A percentile compares a stretch with the other conserved stretches of the same genome.
Conservation (phyloP, 2,329 filamentous ascomycete species). For the Immersiporthe knoxdaviesiana region DNA sequence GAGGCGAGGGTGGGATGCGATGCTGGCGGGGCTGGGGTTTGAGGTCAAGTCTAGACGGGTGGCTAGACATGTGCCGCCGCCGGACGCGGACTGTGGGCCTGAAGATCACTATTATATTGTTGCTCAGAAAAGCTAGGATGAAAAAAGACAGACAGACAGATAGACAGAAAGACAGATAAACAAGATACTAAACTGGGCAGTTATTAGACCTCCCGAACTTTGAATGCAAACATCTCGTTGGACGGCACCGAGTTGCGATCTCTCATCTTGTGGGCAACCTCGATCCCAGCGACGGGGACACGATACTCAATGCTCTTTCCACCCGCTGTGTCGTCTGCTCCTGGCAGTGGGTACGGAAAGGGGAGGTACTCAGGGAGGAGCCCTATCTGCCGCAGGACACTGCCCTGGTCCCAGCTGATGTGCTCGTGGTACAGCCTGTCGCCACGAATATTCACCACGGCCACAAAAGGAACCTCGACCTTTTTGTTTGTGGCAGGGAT, state of each 20-base stretch:
- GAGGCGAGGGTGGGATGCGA: conserved; percentile 6
- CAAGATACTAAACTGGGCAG: too few species aligned
- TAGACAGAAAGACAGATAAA: neutral
- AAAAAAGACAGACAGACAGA: neutral
- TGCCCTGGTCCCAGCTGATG: conserved; percentile 71
- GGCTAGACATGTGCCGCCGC: conserved; percentile 14
- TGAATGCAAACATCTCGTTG: conserved; percentile 57
- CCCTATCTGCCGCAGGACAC: conserved; percentile 63
- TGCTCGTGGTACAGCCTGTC: conserved; percentile 72
- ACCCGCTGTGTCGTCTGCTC: conserved; percentile 39
- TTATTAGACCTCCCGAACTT: conserved; percentile 33
- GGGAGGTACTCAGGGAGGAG: conserved; percentile 67
- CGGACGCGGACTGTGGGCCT: conserved; percentile 6
- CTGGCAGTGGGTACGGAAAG: conserved; percentile 59
- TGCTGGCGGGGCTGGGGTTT: conserved; percentile 8
- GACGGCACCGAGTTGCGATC: conserved; percentile 55
- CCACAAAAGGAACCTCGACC: conserved; percentile 65
- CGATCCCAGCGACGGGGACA: conserved; percentile 62
- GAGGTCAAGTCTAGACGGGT: neutral
- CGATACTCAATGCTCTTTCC: conserved; percentile 55
- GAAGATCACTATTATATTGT: conserved; percentile 14
- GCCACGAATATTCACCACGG: conserved; percentile 69
- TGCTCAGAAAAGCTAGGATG: neutral
- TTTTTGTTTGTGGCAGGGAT: conserved; percentile 57
- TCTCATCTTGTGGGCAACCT: conserved; percentile 52